Conservation (phyloP, 805 yeast genomes). For the Scheffersomyces lignosus region DNA sequence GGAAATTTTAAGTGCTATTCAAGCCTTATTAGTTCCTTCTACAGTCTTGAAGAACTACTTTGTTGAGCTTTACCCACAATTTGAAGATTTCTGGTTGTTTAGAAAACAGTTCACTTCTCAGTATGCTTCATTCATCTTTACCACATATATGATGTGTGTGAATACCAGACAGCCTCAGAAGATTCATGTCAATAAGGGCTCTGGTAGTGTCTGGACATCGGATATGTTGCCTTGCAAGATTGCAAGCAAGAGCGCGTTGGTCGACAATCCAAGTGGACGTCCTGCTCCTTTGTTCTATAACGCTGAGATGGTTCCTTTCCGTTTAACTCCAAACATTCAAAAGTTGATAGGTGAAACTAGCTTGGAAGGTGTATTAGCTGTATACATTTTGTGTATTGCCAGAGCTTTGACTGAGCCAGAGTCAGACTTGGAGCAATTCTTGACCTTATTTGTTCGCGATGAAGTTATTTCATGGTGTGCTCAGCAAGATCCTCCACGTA, state of each 20-base stretch:
- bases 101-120: slow-evolving; percentile 93
- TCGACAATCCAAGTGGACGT: slow-evolving; percentile 43
- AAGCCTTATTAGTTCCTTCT: slow-evolving; percentile 81
- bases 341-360: slow-evolving; percentile 92
- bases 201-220: slow-evolving; percentile 90
- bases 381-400: slow-evolving; percentile 80
- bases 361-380: slow-evolving; percentile 86
- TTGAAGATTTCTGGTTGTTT: slow-evolving; percentile 96
- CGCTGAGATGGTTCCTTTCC: slow-evolving; percentile 91
- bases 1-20: slow-evolving; percentile 89
- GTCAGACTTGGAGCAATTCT: slow-evolving; percentile 84
- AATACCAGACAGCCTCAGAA: slow-evolving; percentile 92
- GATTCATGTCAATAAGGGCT: slow-evolving; percentile 74
- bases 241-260: slow-evolving; percentile 44
- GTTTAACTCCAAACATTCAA: slow-evolving; percentile 95
- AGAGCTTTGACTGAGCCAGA: slow-evolving; percentile 89
- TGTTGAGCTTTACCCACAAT: slow-evolving; percentile 63
- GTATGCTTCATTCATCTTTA: slow-evolving; percentile 88
- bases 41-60: slow-evolving; percentile 81
- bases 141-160: slow-evolving; percentile 93
- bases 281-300: slow-evolving; percentile 85
- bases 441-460: slow-evolving; percentile 93
- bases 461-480: slow-evolving; percentile 94
- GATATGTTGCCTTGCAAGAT: slow-evolving; percentile 93
- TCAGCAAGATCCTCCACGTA: slow-evolving; percentile 70